These are phyloP conservation scores for Apiotrichum sp. DNA, from an alignment of 1,284 basidiomycete species.

Conservation along the genomic window DNA sequence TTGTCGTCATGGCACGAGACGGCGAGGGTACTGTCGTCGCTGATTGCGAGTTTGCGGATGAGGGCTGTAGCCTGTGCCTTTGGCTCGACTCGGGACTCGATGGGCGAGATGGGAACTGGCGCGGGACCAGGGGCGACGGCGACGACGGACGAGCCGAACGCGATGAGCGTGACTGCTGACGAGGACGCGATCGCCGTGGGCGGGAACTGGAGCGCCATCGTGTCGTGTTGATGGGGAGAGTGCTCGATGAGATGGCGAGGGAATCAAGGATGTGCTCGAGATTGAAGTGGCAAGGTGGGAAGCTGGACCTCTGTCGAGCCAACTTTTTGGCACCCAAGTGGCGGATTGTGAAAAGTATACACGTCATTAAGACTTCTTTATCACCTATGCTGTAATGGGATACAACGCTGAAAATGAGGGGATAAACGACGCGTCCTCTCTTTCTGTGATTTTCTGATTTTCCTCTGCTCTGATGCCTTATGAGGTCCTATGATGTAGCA, in stretches of 20 bases:
- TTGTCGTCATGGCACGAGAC: constrained; percentile 74
- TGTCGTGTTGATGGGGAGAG: background rate
- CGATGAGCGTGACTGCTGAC: constrained; percentile 5
- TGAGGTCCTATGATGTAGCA: too few relatives aligned
- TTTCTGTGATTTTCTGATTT: background rate
- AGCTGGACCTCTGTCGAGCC: background rate
- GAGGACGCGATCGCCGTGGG: constrained; percentile 14
- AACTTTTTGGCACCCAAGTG: background rate
- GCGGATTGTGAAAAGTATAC: background rate
- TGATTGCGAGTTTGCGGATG: constrained; percentile 59
- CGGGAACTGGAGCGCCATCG: constrained; percentile 11
- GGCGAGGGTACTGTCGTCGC: constrained; percentile 52
- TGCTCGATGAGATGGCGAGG: background rate
- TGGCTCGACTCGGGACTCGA: background rate
- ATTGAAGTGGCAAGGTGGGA: too few relatives aligned
- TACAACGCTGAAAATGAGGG: background rate
- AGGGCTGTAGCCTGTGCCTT: constrained; percentile 33
- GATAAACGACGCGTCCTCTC: background rate
- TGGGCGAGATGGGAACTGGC: background rate
- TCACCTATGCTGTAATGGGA: background rate
- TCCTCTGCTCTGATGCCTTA: too few relatives aligned
- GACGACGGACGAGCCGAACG: constrained; percentile 10
- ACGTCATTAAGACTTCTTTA: background rate
- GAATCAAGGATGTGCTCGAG: too few relatives aligned
- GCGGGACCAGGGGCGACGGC: constrained; percentile 16